These are phyloP conservation scores for Fistulinella prunicolor DNA, from an alignment of 768 basidiomycete genomes.

Conservation along the genomic window DNA sequence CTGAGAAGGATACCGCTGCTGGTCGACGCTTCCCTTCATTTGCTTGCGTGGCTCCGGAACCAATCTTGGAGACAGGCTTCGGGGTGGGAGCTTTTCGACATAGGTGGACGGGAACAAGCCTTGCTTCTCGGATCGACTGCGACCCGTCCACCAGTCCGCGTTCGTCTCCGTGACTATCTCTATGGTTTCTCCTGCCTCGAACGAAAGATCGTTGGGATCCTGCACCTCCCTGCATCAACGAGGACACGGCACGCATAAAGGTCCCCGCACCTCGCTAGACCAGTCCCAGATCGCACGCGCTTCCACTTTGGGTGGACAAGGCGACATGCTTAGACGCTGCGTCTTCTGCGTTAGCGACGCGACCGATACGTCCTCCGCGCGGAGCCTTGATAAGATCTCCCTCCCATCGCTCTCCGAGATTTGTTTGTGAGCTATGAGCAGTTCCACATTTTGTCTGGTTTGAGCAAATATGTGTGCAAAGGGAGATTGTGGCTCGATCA, in stretches of 20 bases:
- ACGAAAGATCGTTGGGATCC: conserved; percentile 77
- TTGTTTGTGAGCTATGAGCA: conserved; percentile 43
- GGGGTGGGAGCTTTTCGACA: conserved; percentile 53
- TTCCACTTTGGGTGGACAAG: conserved; percentile 23
- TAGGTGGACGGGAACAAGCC: conserved; percentile 81
- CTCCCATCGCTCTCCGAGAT: conserved; percentile 40
- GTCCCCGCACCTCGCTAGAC: conserved; percentile 25
- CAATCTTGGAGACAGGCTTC: conserved; percentile 18
- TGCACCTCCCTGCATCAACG: conserved; percentile 28
- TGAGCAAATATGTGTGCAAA: conserved; percentile 43
- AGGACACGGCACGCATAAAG: background rate
- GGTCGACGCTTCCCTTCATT: conserved; percentile 8
- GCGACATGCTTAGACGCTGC: conserved; percentile 24
- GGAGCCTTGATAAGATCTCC: conserved; percentile 39
- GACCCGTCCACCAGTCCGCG: conserved; percentile 89
- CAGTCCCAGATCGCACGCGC: conserved; percentile 31
- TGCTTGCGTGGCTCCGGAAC: conserved; percentile 23
- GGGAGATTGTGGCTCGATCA: conserved; percentile 23
- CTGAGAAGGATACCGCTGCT: conserved; percentile 16
- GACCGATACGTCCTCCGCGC: conserved; percentile 17
- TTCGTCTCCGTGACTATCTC: conserved; percentile 83
- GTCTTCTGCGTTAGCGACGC: conserved; percentile 22
- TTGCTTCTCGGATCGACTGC: conserved; percentile 50
- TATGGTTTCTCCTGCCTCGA: conserved; percentile 71
- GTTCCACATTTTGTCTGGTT: conserved; percentile 44